These are phyloP conservation scores for Vaccinium myrtillus DNA, from an alignment of 148 eudicot genomes.

Conservation along the genomic window DNA sequence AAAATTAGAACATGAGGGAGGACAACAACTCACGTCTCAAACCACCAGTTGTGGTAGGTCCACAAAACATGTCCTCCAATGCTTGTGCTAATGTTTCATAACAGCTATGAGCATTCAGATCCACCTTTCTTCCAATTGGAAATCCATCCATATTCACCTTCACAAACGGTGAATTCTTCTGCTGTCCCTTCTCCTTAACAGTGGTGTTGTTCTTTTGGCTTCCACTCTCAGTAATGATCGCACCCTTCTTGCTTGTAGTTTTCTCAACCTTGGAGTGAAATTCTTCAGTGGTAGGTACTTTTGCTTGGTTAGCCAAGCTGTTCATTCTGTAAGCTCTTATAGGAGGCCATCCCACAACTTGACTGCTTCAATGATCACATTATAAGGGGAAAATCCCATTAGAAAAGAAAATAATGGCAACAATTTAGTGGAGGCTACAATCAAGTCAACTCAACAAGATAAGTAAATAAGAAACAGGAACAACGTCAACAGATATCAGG, in stretches of 20 bases:
- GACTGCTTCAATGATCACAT: slow-evolving; percentile 43
- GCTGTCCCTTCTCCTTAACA: slow-evolving; percentile 33
- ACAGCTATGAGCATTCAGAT: slow-evolving; percentile 69
- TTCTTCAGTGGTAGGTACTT: slow-evolving; percentile 47
- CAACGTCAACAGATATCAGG: background rate
- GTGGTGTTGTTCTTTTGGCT: slow-evolving; percentile 10
- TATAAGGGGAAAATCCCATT: background rate
- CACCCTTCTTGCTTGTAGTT: slow-evolving; percentile 39
- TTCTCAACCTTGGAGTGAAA: slow-evolving; percentile 38
- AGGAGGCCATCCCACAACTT: slow-evolving; percentile 99
- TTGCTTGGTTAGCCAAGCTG: slow-evolving; percentile 65
- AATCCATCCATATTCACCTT: slow-evolving; percentile 95
- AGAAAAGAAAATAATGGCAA: background rate
- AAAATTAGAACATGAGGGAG: background rate
- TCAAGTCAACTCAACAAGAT: slow-evolving; percentile 3
- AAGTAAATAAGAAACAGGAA: background rate
- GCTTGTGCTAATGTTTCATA: slow-evolving; percentile 66
- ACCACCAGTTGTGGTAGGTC: slow-evolving; percentile 36
- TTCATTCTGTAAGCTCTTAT: slow-evolving; percentile 76
- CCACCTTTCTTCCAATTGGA: slow-evolving; percentile 89
- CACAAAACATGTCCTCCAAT: slow-evolving; percentile 76
- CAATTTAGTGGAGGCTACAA: background rate
- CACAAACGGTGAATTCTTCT: slow-evolving; percentile 56
- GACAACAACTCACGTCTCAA: slow-evolving; percentile 44
- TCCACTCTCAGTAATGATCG: slow-evolving; percentile 23